Evolutionary conservation across 176 grass and related monocot species (phyloP), one percentile per base, ranked within the genome.

Genomic region (Paspalum vaginatum): DNA sequence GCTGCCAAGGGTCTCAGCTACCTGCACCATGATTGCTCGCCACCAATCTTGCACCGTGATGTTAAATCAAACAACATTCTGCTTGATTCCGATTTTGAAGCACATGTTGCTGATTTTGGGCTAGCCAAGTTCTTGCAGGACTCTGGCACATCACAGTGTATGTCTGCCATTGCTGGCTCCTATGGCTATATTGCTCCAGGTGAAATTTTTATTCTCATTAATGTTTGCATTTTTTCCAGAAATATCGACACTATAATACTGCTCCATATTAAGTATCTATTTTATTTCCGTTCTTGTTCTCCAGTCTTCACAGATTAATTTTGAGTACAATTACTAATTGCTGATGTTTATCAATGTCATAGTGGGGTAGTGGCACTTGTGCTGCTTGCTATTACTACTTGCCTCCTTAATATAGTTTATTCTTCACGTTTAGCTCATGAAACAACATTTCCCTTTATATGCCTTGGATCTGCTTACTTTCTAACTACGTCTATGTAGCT

Each of bases 31-130:
- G 95, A 95, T 76, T 98, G 95, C 70, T 93, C 90, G 2, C 92
- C 90, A 1, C 68, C 88, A 1, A 98, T 98, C 67, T 78, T 98
- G 26, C 95, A 98, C 59, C 88, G 95, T 0, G 92, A 98, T 61
- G 95, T 98, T 73, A 98, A 98, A 65, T 94, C 92, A 46, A 98
- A 98, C 74, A 98, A 98, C 83, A 98, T 98, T 53, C 89, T 98
- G 26, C 88, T 97, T 59, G 93, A 97, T 71, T 91, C 88, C 0
- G 81, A 85, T 76, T 97, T 93, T n/a, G 88, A 97, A 70, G 93
- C 93, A 14, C 93, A 97, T 22, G 93, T 93, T 68, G 93, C 93
- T 27, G 93, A 97, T 85, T 97, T 97, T 0, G 93, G 93, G 51
- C 82, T 97, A 10, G 93, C 93, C 76, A 97, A 93, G 80, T 97